Conservation (phyloP, 2,329 filamentous ascomycete genomes). For the Xylaria sp. region DNA sequence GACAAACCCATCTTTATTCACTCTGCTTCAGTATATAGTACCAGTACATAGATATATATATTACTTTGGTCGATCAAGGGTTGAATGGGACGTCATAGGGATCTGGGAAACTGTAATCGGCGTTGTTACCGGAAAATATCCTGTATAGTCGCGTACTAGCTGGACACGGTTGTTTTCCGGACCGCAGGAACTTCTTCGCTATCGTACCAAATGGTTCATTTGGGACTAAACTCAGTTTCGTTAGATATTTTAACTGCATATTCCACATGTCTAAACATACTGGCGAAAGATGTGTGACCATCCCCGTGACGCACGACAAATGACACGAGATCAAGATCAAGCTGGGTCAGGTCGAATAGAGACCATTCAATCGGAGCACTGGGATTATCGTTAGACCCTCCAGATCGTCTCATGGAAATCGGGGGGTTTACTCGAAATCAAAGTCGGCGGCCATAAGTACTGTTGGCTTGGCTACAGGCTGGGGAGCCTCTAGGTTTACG, state of each 20-base stretch:
- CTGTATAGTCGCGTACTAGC: neutral
- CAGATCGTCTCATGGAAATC: neutral
- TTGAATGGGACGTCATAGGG: neutral
- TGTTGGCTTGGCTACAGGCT: neutral
- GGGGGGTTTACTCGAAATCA: neutral
- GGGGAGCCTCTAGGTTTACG: neutral
- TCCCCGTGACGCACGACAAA: neutral
- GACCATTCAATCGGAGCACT: conserved; percentile 1
- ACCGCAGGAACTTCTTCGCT: neutral
- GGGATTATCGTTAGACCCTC: neutral
- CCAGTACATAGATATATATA: neutral
- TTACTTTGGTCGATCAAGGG: neutral
- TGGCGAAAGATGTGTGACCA: neutral
- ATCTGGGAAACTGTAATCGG: neutral
- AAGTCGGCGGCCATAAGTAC: neutral
- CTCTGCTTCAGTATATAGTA: neutral
- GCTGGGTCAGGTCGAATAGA: neutral
- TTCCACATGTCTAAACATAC: neutral
- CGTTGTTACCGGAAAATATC: neutral
- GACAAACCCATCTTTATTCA: neutral
- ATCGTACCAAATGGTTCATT: neutral
- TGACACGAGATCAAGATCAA: conserved; percentile 1
- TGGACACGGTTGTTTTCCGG: neutral
- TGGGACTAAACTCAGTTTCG: neutral
- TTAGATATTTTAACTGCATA: neutral